A percentile compares a stretch with the other conserved stretches of the same genome.
Conservation (phyloP, 2,329 filamentous ascomycete genomes). For the Talaromyces sp. region DNA sequence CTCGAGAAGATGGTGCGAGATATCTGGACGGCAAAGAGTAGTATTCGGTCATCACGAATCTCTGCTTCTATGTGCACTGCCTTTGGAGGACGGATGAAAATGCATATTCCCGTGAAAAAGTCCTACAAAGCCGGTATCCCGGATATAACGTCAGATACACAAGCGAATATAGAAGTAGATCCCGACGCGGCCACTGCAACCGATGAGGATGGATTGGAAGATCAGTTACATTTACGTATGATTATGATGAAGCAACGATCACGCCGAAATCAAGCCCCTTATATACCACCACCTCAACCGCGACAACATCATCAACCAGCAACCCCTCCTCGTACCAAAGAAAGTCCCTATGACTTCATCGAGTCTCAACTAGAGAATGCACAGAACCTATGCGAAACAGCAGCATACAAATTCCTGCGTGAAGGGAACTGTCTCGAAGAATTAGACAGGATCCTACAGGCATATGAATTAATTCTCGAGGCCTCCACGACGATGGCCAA, state of each 20-base stretch:
- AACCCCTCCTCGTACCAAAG: slow-evolving; percentile 1
- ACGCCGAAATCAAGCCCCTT: background rate
- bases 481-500: slow-evolving; percentile 13
- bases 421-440: slow-evolving; percentile 14
- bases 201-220: background rate
- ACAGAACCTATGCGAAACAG: slow-evolving; percentile 14
- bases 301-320: background rate
- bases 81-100: slow-evolving; percentile 9
- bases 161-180: slow-evolving; percentile 11
- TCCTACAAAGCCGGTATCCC: background rate
- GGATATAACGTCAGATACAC: background rate
- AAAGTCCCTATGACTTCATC: slow-evolving; percentile 12
- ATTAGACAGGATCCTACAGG: slow-evolving; percentile 7
- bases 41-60: slow-evolving; percentile 12
- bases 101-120: background rate
- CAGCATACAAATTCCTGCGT: slow-evolving; percentile 12
- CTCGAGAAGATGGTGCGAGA: slow-evolving; percentile 15
- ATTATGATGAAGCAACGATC: slow-evolving; percentile 2
- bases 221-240: slow-evolving; percentile 5
- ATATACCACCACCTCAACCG: background rate
- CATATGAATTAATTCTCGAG: slow-evolving; percentile 13
- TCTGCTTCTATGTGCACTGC: slow-evolving; percentile 3
- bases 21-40: slow-evolving; percentile 15
- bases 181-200: background rate
- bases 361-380: slow-evolving; percentile 10